Conservation (phyloP, 2,329 filamentous ascomycete genomes). For the Rutstroemia sp. region DNA sequence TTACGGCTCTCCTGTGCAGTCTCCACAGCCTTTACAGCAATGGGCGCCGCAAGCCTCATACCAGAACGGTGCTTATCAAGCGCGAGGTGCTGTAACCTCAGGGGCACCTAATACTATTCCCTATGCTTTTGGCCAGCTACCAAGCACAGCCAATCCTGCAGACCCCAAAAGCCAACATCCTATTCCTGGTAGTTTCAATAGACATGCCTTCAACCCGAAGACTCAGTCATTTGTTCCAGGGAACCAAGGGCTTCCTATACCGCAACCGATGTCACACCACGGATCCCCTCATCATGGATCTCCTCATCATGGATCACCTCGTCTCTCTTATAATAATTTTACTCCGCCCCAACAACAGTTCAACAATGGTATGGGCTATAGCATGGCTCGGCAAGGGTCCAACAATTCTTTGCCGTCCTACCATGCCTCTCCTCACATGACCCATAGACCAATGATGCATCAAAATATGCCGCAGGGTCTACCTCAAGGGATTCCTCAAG, state of each 20-base stretch:
- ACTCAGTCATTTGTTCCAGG: constrained; percentile 84
- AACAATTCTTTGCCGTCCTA: constrained; percentile 31
- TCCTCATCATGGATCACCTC: constrained; percentile 31
- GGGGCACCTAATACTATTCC: constrained; percentile 35
- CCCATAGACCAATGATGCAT: constrained; percentile 30
- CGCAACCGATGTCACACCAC: constrained; percentile 31
- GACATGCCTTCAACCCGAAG: constrained; percentile 87
- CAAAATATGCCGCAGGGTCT: constrained; percentile 25
- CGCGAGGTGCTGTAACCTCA: constrained; percentile 20
- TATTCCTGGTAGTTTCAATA: constrained; percentile 75
- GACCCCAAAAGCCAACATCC: constrained; percentile 73
- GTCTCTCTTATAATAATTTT: constrained; percentile 36
- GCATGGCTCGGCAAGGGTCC: constrained; percentile 30
- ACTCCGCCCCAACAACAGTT: constrained; percentile 28
- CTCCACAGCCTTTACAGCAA: constrained; percentile 24
- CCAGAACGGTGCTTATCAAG: constrained; percentile 24
- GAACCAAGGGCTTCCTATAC: constrained; percentile 42
- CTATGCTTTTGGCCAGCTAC: constrained; percentile 75
- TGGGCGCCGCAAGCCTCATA: constrained; percentile 26
- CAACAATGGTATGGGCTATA: constrained; percentile 28
- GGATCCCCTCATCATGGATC: constrained; percentile 28
- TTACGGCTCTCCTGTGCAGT: constrained; percentile 29
- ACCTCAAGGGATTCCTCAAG: constrained; percentile 20
- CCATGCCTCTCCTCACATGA: constrained; percentile 31
- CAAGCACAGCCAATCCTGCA: constrained; percentile 59